Conservation (phyloP, 2,329 filamentous ascomycete species). For the Delphinella strobiligena region DNA sequence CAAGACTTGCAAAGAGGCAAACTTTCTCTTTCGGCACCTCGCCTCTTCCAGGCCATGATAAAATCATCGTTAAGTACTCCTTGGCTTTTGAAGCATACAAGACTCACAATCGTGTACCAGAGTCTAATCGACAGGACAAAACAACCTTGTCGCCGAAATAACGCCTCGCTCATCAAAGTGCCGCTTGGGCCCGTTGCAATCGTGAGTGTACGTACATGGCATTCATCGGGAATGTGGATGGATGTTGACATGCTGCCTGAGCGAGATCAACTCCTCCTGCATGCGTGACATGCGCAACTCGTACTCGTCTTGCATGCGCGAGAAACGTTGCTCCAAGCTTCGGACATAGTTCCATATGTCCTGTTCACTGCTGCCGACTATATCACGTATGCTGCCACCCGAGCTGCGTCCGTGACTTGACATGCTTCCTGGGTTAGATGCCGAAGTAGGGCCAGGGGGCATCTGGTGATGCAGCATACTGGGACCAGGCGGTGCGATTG, state of each 20-base stretch:
- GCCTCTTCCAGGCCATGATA: neutral
- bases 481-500: conserved; percentile 11
- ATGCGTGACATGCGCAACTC: conserved; percentile 31
- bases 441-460: conserved; percentile 18
- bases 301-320: conserved; percentile 35
- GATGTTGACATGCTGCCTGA: conserved; percentile 14
- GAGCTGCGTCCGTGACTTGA: conserved; percentile 43
- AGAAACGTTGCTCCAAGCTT: conserved; percentile 47
- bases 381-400: conserved; percentile 51
- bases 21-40: neutral
- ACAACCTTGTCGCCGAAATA: too few relatives aligned
- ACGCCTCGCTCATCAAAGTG: neutral
- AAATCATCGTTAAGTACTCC: neutral
- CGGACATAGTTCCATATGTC: conserved; percentile 60
- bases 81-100: neutral
- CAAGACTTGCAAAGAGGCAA: neutral
- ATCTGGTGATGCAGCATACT: conserved; percentile 30
- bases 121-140: neutral
- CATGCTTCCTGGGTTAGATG: conserved; percentile 38
- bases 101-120: neutral
- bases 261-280: conserved; percentile 30
- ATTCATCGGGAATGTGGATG: conserved; percentile 3
- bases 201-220: neutral
- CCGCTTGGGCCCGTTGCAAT: neutral
- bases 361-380: conserved; percentile 42